Evolutionary conservation across 139 green algal species (phyloP).

Genomic region (Nannochloris sp.): DNA sequence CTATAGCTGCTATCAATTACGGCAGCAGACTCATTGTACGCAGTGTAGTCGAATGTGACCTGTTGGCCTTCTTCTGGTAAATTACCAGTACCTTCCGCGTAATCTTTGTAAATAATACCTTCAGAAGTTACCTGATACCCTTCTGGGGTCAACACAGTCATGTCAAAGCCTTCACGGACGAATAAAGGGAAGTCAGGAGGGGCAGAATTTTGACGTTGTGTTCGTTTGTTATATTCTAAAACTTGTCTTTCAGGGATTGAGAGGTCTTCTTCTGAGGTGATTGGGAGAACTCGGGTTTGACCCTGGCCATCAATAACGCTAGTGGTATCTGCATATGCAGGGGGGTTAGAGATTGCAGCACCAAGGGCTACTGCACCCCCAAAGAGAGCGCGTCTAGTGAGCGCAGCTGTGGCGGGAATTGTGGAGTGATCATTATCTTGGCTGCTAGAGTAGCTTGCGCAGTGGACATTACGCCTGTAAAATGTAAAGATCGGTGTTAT

Average conservation of each 20-base stretch:
- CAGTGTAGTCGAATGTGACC: slow-evolving; percentile 92
- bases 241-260: slow-evolving; percentile 25
- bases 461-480: background rate
- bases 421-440: too few species aligned
- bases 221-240: slow-evolving; percentile 68
- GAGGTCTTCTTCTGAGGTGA: slow-evolving; percentile 1
- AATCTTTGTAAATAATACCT: slow-evolving; percentile 84
- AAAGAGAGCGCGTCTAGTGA: slow-evolving; percentile 5
- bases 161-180: slow-evolving; percentile 83
- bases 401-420: too few species aligned
- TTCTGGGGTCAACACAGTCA: slow-evolving; percentile 48
- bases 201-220: slow-evolving; percentile 76
- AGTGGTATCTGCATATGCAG: background rate
- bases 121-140: slow-evolving; percentile 47
- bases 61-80: slow-evolving; percentile 77
- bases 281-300: slow-evolving; percentile 7
- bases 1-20: slow-evolving; percentile 87
- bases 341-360: background rate
- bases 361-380: background rate
- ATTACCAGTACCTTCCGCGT: slow-evolving; percentile 44
- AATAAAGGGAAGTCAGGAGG: slow-evolving; percentile 79
- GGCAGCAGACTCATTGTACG: slow-evolving; percentile 86
- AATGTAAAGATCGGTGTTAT: too few species aligned
- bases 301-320: slow-evolving; percentile 27
- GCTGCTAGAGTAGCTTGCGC: background rate